phyloP scores from a whole-genome alignment of 2,329 filamentous ascomycete genomes.

The Beauveria brongniartii region DNA sequence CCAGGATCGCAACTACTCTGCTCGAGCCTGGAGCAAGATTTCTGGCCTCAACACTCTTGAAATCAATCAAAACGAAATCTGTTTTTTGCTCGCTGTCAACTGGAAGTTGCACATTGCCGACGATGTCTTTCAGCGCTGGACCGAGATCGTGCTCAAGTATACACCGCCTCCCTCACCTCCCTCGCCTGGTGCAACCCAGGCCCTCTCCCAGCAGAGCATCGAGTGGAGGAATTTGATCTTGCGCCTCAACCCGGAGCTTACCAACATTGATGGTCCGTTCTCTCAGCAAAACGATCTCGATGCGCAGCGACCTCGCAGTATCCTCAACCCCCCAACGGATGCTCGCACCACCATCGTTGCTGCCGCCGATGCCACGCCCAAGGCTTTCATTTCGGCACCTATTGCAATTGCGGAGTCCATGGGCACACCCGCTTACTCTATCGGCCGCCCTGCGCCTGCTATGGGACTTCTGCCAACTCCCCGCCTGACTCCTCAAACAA shows the following conservation, averaged over 20 bases:
- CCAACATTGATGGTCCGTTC: constrained; percentile 49
- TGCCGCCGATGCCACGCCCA: constrained; percentile 28
- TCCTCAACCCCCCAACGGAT: constrained; percentile 36
- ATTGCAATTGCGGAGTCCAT: constrained; percentile 40
- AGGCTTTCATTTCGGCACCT: constrained; percentile 32
- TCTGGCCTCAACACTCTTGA: constrained; percentile 88
- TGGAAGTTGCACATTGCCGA: constrained; percentile 95
- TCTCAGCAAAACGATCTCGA: constrained; percentile 29
- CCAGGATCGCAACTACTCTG: constrained; percentile 96
- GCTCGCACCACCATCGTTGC: constrained; percentile 26
- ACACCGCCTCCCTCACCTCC: constrained; percentile 61
- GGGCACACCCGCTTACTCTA: constrained; percentile 35
- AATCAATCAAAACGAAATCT: constrained; percentile 95
- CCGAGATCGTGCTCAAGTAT: constrained; percentile 80
- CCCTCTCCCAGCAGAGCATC: constrained; percentile 37
- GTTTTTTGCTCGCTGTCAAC: constrained; percentile 80
- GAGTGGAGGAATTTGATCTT: constrained; percentile 54
- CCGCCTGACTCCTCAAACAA: constrained; percentile 47
- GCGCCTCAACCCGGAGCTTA: constrained; percentile 46
- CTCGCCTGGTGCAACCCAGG: constrained; percentile 40
- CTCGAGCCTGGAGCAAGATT: constrained; percentile 97
- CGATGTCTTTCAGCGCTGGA: constrained; percentile 84
- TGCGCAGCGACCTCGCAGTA: constrained; percentile 33
- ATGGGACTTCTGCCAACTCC: constrained; percentile 51
- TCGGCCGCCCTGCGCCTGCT: constrained; percentile 41